Percentiles rank a stretch among this genome's conserved stretches.
phyloP scores from a whole-genome alignment of 2,329 filamentous ascomycete species.

The Fusarium hostae region DNA sequence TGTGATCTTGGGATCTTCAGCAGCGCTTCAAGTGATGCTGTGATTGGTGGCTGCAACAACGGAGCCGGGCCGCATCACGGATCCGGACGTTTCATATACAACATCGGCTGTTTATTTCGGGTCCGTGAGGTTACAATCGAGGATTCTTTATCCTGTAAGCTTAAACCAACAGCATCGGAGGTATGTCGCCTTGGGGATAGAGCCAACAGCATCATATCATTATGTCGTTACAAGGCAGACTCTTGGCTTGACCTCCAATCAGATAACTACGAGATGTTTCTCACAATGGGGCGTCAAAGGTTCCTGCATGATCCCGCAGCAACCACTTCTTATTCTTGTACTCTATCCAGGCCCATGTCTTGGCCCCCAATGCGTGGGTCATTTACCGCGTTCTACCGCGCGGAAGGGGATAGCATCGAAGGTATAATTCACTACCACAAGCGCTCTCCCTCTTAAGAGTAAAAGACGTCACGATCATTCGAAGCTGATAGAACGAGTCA shows the following conservation, averaged over 20 bases:
- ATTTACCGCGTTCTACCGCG: not conserved
- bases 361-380: not conserved
- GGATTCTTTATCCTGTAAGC: not conserved
- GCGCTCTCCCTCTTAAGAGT: not conserved
- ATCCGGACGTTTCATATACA: not conserved
- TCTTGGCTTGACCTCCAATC: not conserved
- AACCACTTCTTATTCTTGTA: not conserved
- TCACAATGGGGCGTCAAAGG: not conserved
- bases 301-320: not conserved
- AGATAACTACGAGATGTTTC: not conserved
- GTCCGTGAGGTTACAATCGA: not conserved
- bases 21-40: not conserved
- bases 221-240: not conserved
- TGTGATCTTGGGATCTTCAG: not conserved
- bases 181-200: not conserved
- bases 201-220: not conserved
- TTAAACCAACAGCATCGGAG: constrained; percentile 2
- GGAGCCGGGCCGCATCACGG: not conserved
- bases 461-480: no score
- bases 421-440: not conserved
- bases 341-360: not conserved
- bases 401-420: not conserved
- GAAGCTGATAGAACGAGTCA: not conserved
- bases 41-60: not conserved
- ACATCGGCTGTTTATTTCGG: not conserved